Conservation (phyloP, 176 grass and related monocot species). For the Carex scoparia region DNA sequence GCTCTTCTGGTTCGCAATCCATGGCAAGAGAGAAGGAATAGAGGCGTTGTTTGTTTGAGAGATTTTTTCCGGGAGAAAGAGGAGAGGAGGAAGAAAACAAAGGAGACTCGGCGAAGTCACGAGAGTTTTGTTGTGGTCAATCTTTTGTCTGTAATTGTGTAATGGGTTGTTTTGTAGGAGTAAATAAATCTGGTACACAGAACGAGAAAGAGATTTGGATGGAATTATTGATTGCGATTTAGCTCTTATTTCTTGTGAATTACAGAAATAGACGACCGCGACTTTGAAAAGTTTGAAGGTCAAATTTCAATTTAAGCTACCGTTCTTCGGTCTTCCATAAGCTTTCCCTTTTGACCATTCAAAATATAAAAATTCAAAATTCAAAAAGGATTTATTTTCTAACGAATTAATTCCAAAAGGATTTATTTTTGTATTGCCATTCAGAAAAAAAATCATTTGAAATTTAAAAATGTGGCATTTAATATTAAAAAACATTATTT, state of each 20-base stretch:
- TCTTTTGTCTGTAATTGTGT: neutral
- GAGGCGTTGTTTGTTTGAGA: neutral
- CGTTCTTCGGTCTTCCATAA: neutral
- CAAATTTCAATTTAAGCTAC: neutral
- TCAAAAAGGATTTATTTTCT: neutral
- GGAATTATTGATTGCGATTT: neutral
- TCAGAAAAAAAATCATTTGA: too few species aligned
- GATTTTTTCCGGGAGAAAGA: neutral
- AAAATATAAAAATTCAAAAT: neutral
- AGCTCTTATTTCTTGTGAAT: neutral
- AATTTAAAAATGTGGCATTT: too few species aligned
- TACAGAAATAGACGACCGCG: neutral
- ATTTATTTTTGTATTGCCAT: too few species aligned
- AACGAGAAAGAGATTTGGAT: neutral
- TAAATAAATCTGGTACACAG: neutral
- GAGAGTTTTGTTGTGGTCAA: neutral
- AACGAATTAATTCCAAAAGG: neutral
- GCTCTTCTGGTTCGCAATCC: slow-evolving; percentile 80
- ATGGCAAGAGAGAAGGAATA: slow-evolving; percentile 11
- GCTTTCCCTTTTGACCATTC: neutral
- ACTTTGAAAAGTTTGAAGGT: slow-evolving; percentile 12
- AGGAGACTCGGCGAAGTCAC: neutral
- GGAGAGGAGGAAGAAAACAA: neutral
- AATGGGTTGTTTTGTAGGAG: neutral
- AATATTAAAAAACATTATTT: too few species aligned